Evolutionary conservation across 2,329 filamentous ascomycete species (phyloP), one percentile per base, ranked within the genome.

Genomic region (Ascocoryne sarcoides): DNA sequence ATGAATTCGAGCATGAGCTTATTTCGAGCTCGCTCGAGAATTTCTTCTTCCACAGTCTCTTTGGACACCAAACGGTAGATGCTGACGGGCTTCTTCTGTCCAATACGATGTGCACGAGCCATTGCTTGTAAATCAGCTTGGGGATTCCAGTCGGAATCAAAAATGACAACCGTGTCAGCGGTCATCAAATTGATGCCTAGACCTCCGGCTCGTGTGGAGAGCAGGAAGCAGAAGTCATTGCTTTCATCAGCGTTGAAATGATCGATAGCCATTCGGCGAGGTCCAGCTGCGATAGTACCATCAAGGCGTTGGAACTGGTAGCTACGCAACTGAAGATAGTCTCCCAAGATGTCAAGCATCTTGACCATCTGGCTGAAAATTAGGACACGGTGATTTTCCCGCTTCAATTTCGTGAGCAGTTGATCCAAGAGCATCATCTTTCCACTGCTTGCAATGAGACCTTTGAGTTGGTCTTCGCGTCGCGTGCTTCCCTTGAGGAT

Each of bases 301-400:
- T 98, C 92, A 5, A 98, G 75, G 14, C 92, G 78, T 60, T 98
- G 93, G 58, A 92, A 96, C 44, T 92, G 81, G 62, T 96, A 93
- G n/a, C 89, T 88, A 47, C 92, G 83, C 39, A 92, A 75, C 37
- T 87, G 84, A 50, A 96, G 76, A 59, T 98, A 98, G 56, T 98
- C 90, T 33, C 87, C 86, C 1, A 98, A 72, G 39, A 98, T 92
- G 57, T 98, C 89, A 16, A 98, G 75, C 84, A 98, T 96, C 60
- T 87, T 93, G 26, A 98, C 93, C 92, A 98, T 98, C 60, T 98
- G 92, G 61, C 90, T 96, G 69, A 98, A 98, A 50, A 98, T 96
- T 48, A 98, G 68, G 10, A 98, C 93, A 40, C 92, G 85, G 63
- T 98, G 92, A 35, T 86, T 87, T 57, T 98, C 92, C 52, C 82